A percentile compares a stretch with the other conserved stretches of the same genome.
These are phyloP conservation scores for Aspergillus phoenicis DNA, from an alignment of 2,329 filamentous ascomycete species.

Conservation along the genomic window DNA sequence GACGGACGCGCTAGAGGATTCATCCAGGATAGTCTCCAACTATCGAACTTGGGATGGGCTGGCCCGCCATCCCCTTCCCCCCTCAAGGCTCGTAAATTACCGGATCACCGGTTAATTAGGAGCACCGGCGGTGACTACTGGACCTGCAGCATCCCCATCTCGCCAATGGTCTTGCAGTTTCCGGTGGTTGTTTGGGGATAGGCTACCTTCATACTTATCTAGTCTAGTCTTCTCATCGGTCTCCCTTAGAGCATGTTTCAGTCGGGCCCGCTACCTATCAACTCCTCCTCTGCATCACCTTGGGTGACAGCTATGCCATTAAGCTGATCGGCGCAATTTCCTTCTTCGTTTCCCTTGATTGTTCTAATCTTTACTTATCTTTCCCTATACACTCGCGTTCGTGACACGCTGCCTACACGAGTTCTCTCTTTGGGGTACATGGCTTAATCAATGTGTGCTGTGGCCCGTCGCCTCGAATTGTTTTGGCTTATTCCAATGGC, in stretches of 20 bases:
- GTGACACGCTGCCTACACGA: background rate
- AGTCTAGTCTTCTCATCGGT: background rate
- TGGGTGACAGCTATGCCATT: background rate
- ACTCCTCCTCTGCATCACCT: background rate
- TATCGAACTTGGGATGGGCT: background rate
- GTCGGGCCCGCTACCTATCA: background rate
- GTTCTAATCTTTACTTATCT: background rate
- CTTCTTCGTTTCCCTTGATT: background rate
- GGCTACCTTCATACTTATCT: background rate
- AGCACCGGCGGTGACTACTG: background rate
- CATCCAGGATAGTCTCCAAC: background rate
- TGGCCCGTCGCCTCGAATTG: background rate
- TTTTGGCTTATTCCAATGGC: background rate
- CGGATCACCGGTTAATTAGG: constrained; percentile 1
- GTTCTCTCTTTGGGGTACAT: background rate
- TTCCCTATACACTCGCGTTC: background rate
- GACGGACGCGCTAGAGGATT: background rate
- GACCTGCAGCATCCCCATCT: constrained; percentile 5
- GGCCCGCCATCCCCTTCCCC: background rate
- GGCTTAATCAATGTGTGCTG: background rate
- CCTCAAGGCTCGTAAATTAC: background rate
- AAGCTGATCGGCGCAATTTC: background rate
- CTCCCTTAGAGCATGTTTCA: background rate
- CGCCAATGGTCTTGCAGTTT: background rate
- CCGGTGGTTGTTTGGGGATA: background rate